These are phyloP conservation scores for Hamamelis virginiana DNA, from an alignment of 164 flowering plant genomes.

Conservation along the genomic window DNA sequence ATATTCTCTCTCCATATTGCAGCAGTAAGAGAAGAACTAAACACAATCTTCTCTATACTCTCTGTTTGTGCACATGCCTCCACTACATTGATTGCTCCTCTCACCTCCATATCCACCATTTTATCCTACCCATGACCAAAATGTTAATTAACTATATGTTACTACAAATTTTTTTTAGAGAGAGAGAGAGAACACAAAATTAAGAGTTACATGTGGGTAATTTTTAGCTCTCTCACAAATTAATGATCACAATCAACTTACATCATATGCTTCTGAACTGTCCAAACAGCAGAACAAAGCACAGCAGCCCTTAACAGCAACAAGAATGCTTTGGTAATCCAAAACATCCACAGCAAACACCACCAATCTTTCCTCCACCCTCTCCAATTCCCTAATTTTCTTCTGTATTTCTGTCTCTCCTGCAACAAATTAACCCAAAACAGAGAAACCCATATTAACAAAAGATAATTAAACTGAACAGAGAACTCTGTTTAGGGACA, in stretches of 20 bases:
- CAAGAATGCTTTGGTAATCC: constrained; percentile 61
- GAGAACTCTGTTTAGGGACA: too few relatives aligned
- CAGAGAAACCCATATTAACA: neutral
- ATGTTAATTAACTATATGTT: too few relatives aligned
- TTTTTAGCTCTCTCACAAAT: too few relatives aligned
- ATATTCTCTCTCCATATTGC: constrained; percentile 65
- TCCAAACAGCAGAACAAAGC: constrained; percentile 63
- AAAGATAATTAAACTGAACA: neutral
- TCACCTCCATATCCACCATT: constrained; percentile 61
- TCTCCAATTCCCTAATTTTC: constrained; percentile 44
- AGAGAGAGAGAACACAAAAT: neutral
- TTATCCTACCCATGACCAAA: constrained; percentile 35
- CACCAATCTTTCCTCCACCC: constrained; percentile 35
- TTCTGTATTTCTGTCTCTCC: constrained; percentile 39
- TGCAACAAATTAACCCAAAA: constrained; percentile 15
- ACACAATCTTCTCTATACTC: constrained; percentile 49
- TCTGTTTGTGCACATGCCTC: constrained; percentile 75
- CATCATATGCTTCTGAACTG: constrained; percentile 51
- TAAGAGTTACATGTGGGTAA: neutral
- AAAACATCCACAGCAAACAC: constrained; percentile 50
- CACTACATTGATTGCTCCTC: constrained; percentile 69
- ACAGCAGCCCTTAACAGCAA: constrained; percentile 51
- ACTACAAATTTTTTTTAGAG: too few relatives aligned
- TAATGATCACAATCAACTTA: constrained; percentile 26
- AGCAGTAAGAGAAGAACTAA: constrained; percentile 64